Conservation (phyloP, 1,139 yeast species). For the Pichia terricola region DNA sequence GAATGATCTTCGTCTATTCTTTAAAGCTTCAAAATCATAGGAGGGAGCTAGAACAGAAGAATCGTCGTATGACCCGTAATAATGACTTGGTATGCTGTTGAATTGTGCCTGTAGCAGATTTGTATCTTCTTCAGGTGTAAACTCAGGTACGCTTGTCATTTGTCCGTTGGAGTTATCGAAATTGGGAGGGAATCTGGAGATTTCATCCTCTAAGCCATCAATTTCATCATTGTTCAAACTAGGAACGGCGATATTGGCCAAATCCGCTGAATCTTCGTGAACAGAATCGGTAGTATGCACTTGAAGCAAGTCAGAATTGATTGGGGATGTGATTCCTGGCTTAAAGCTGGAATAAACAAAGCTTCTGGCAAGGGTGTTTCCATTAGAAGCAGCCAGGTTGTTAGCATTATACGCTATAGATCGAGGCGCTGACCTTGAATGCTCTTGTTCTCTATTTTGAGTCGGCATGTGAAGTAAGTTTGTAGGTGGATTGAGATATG, state of each 20-base stretch:
- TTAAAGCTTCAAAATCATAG: constrained; percentile 6
- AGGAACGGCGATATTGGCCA: constrained; percentile 39
- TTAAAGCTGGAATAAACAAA: constrained; percentile 24
- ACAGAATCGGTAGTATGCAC: constrained; percentile 41
- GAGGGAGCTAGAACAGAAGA: neutral
- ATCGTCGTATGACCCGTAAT: neutral
- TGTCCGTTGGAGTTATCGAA: neutral
- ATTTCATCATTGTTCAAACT: no score
- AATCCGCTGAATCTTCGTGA: constrained; percentile 55
- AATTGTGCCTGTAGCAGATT: neutral
- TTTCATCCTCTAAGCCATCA: no score
- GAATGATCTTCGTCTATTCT: neutral
- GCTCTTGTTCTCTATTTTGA: neutral
- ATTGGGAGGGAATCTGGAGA: neutral
- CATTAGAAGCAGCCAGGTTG: constrained; percentile 8
- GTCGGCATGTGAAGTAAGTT: neutral
- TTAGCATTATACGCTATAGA: constrained; percentile 6
- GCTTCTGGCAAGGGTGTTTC: constrained; percentile 21
- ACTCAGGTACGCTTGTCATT: neutral
- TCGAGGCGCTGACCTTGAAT: constrained; percentile 4
- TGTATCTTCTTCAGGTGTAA: neutral
- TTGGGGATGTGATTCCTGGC: constrained; percentile 18
- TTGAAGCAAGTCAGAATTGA: constrained; percentile 11
- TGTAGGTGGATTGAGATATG: no score
- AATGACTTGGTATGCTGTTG: neutral